Percentiles rank a stretch among this genome's conserved stretches.
phyloP scores from a whole-genome alignment of 2,329 filamentous ascomycete species.

The Botrytis paeoniae region DNA sequence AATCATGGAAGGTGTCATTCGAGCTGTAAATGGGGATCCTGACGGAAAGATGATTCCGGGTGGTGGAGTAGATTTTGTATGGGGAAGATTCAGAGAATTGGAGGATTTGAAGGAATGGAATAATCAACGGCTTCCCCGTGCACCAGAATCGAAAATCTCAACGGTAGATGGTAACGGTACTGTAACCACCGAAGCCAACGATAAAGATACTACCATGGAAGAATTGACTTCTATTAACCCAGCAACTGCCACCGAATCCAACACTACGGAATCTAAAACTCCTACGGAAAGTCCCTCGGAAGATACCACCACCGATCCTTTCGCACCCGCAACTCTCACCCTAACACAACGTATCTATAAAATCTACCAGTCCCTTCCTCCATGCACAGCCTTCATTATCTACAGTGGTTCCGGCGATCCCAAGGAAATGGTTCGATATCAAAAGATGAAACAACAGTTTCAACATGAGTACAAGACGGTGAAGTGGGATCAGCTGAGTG shows the following conservation, averaged over 20 bases:
- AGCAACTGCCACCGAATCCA: not conserved
- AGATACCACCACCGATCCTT: not conserved
- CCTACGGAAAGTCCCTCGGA: not conserved
- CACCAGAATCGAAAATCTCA: not conserved
- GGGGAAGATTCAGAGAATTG: slow-evolving; percentile 63
- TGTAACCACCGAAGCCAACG: not conserved
- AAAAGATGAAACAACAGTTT: slow-evolving; percentile 58
- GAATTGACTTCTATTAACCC: not conserved
- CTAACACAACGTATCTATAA: slow-evolving; percentile 48
- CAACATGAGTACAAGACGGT: slow-evolving; percentile 63
- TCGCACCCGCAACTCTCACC: slow-evolving; percentile 25
- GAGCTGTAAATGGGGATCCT: slow-evolving; percentile 57
- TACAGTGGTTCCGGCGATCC: slow-evolving; percentile 67
- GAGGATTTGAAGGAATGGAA: slow-evolving; percentile 68
- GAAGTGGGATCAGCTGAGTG: slow-evolving; percentile 64
- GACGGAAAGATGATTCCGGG: slow-evolving; percentile 56
- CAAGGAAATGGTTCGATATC: slow-evolving; percentile 61
- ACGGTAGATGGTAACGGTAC: not conserved
- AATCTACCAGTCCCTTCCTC: slow-evolving; percentile 58
- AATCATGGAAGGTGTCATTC: slow-evolving; percentile 52
- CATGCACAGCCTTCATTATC: slow-evolving; percentile 63
- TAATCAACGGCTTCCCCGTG: slow-evolving; percentile 43
- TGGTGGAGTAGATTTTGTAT: slow-evolving; percentile 64
- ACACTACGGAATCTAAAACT: not conserved
- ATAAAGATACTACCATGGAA: not conserved